Base-by-base conservation (phyloP, 176 grass and related monocot genomes). In the Otatea glauca region DNA sequence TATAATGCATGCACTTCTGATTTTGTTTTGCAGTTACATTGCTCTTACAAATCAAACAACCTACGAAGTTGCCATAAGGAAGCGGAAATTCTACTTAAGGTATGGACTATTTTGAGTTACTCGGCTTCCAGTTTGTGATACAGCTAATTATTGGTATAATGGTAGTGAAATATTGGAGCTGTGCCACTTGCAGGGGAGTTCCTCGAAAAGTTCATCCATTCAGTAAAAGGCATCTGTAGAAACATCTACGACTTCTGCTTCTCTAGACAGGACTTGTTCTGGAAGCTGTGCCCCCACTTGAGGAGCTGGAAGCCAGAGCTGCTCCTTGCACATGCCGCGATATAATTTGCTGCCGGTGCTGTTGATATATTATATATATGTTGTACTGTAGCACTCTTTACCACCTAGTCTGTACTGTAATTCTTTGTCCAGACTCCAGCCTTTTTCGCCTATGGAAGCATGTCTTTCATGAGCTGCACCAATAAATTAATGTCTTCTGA, bases 11-110 rank as follows among this genome's bases (percentile, higher is more conserved):
- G 64, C 65, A 75, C 5, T 2, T 34, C 12, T 69, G 53, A 63
- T 82, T 5, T 47, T 72, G 23, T 54, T 78, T 58, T 84, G 34
- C 89, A 99, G 97, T 51, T 96, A 99, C 76, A 89, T 99, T 78
- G 90, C 87, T 68, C 81, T 96, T 81, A 96, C 93, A 92, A 99
- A 99, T 84, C 97, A 99, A 86, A 99, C 97, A 62, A 99, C 97
- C 20, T 99, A 94, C 3, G 97, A 99, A 85, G 86, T 94, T 75
- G 97, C 92, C 9, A 91, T 93, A 81, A 96, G 91, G 75, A 92
- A 78, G 49, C 86, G 97, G 17, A 92, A 94, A 84, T 83, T 83
- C 17, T 99, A 99, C 81, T 44, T 99, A 81, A 99, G 86, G 97
- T 99, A 92, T 74, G n/a, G 16, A 81, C 55, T 80, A 62, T 35